Base-by-base conservation (phyloP, 768 basidiomycete species). In the Pholiota molesta region DNA sequence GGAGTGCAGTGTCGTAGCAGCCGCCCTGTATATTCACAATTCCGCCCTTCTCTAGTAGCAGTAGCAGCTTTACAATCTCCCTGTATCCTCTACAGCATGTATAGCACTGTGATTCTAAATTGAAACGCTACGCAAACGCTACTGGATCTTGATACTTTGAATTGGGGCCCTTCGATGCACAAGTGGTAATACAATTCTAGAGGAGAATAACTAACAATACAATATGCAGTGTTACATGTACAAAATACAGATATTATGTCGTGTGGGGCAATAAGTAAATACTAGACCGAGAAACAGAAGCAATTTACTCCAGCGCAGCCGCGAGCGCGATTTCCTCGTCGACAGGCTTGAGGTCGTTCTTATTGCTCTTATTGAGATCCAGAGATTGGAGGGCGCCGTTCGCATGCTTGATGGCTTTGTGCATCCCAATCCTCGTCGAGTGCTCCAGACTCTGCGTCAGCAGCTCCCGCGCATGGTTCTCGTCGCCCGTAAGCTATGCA, bases 401-500 rank as follows among this genome's bases (percentile, higher is more conserved):
- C 14, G 75, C 75, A 53, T 74, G 69, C 29, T 67, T 62, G 26
- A 75, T 67, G 5, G 75, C 77, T 39, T 72, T 73, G 51, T 74
- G 61, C 60, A 79, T 70, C 7, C 75, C 75, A 57, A 81, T 78
- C 16, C 62, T 42, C 61, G 72, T 75, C 0, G 77, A 76, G 37
- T 80, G 78, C 23, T 76, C 70, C 63, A 79, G 62, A 54, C 76
- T 77, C 31, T 73, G 54, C 31, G 29, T 55, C 33, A 78, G 73
- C 26, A 78, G 68, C 21, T 71, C 65, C 21, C 72, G 72, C 2
- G 80, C 80, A 39, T 71, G 69, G 5, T 66, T 62, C 17, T 70
- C 67, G 62, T 83, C 79, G 4, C 77, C 79, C 2, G 74, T 65
- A 65, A 81, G 75, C 81, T 82, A 57, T 26, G 26, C 4, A 26